Percentiles rank a stretch among this genome's conserved stretches.
Evolutionary conservation across 139 green algal genomes (phyloP).

Genomic region (Limnomonas spitsbergensis): DNA sequence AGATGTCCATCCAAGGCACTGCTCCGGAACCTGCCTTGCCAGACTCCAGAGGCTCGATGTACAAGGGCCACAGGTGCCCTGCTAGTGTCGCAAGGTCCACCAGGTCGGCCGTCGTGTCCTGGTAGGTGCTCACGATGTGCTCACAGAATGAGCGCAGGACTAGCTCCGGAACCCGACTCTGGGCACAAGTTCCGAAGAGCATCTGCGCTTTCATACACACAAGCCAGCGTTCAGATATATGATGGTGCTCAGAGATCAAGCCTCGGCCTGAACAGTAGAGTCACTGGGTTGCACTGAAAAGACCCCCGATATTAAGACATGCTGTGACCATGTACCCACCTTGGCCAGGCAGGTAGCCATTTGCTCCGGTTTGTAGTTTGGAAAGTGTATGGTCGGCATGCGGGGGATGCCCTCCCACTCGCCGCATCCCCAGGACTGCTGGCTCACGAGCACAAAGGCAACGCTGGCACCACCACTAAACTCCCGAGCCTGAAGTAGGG

Average conservation of each 20-base stretch:
- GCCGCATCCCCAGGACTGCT: slow-evolving; percentile 4
- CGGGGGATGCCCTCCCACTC: slow-evolving; percentile 1
- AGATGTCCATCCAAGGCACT: no score
- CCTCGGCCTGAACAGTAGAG: no score
- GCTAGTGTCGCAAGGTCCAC: slow-evolving; percentile 10
- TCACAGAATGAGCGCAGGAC: slow-evolving; percentile 1
- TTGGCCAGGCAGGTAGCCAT: not conserved
- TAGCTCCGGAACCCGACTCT: not conserved
- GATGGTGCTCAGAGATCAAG: no score
- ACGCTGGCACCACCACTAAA: not conserved
- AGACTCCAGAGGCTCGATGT: slow-evolving; percentile 5
- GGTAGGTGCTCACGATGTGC: not conserved
- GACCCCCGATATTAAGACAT: no score
- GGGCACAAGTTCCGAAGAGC: not conserved
- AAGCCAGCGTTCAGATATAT: no score
- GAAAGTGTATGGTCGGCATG: slow-evolving; percentile 2
- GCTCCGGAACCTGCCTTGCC: not conserved
- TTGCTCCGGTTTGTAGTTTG: not conserved
- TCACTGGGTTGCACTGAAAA: no score
- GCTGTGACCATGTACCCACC: no score
- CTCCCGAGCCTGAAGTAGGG: slow-evolving; percentile 6
- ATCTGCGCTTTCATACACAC: no score
- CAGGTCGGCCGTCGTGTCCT: slow-evolving; percentile 8
- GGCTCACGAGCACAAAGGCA: not conserved
- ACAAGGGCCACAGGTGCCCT: not conserved